Base-by-base conservation (phyloP, 306 rosid species). In the Begonia peltatifolia region DNA sequence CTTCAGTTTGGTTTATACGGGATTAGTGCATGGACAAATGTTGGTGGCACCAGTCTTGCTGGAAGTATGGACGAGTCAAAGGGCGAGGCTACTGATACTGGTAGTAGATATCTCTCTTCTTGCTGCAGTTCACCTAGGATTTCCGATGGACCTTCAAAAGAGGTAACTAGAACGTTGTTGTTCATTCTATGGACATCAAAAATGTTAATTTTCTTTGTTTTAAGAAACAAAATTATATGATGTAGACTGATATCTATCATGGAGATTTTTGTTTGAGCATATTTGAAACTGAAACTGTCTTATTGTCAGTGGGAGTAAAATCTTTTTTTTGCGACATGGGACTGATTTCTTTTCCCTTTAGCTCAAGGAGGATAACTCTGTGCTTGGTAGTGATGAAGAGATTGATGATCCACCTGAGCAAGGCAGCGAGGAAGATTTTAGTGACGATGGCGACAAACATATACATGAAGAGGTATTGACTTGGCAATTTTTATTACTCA, bases 1-100 rank as follows among this genome's bases (percentile, higher is more conserved):
- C 87, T 90, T 76, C 97, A 74, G 69, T 90, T 90, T 79, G 97
- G 97, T 58, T 79, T 80, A 46, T 90, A 85, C 47, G 97, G 97
- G 64, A 68, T 90, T 71, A 85, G 94, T 46, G 95, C 97, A 55
- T 90, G 95, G 97, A 87, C 97, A 15, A 78, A 68, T 55, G 90
- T 72, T 73, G 87, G 97, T 49, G 95, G 90, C 51, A 76, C 97
- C 15, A 90, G 97, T 69, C 70, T 11, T 64, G 94, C 97, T 14
- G 95, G 95, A 61, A 90, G 97, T 61, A 67, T 76, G 46, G 97
- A 89, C 11, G 97, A 83, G 78, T 80, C 85, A 2, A 80, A 82
- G 70, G 90, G 79, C 22, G 97, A 90, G 49, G 85, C 76, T 38
- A 74, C 74, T 49, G 97, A 89, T 23, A 77, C 82, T 18, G 93